These are phyloP conservation scores for Fraxinus quadrangulata DNA, from an alignment of 257 asterid genomes.

Conservation along the genomic window DNA sequence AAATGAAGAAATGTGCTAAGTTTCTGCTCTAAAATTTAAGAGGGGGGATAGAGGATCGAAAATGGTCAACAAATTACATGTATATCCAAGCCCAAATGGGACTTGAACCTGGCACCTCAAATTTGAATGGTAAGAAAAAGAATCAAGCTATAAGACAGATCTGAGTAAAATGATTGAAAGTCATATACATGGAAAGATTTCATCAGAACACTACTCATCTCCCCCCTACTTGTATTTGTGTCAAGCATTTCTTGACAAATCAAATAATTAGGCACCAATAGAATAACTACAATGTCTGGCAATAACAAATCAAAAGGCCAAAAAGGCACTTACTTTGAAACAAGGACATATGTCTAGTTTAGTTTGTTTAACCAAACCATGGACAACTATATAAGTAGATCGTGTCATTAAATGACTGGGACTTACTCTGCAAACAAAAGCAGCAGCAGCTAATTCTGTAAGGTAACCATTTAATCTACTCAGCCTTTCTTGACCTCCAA, in stretches of 20 bases:
- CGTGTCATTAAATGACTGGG: conserved; percentile 1
- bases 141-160: neutral
- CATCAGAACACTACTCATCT: neutral
- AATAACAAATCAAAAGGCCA: conserved; percentile 4
- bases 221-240: neutral
- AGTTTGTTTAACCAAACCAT: neutral
- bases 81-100: conserved; percentile 4
- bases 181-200: neutral
- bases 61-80: neutral
- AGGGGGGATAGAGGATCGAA: neutral
- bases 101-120: conserved; percentile 15
- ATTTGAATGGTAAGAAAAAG: neutral
- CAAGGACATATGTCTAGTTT: neutral
- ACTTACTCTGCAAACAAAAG: conserved; percentile 95
- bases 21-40: conserved; percentile 6
- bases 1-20: neutral
- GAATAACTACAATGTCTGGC: conserved; percentile 9
- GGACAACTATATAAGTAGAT: conserved; percentile 1
- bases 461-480: conserved; percentile 83
- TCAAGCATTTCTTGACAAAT: conserved; percentile 1
- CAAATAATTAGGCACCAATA: conserved; percentile 4
- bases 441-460: conserved; percentile 97
- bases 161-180: neutral
- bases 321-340: neutral
- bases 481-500: conserved; percentile 94